These are phyloP conservation scores for Trametes hirsuta DNA, from an alignment of 1,284 basidiomycete species.

Conservation along the genomic window DNA sequence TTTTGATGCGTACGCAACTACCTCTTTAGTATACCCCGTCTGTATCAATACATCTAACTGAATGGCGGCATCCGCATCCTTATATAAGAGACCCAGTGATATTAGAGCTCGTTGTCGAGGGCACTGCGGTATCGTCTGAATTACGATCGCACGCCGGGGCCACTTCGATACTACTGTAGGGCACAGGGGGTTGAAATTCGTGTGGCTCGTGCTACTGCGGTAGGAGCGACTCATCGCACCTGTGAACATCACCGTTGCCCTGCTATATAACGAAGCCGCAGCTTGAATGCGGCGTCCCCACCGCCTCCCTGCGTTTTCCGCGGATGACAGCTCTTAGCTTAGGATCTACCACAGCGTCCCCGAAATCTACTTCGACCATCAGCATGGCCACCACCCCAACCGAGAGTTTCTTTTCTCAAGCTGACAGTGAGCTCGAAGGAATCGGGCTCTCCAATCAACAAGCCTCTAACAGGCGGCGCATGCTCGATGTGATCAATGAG, in stretches of 20 bases:
- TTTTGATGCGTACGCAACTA: too few species aligned
- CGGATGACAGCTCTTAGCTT: not conserved
- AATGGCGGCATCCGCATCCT: too few species aligned
- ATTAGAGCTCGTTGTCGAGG: too few species aligned
- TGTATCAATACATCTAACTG: too few species aligned
- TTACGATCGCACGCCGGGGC: too few species aligned
- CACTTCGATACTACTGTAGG: too few species aligned
- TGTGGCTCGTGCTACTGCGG: too few species aligned
- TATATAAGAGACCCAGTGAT: too few species aligned
- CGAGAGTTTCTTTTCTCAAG: not conserved
- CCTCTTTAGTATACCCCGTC: too few species aligned
- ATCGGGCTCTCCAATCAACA: slow-evolving; percentile 48
- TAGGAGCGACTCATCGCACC: not conserved
- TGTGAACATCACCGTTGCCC: not conserved
- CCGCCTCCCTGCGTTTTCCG: not conserved
- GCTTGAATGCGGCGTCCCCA: not conserved
- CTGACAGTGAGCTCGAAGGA: not conserved
- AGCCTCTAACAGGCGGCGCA: slow-evolving; percentile 40
- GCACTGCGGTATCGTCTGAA: too few species aligned
- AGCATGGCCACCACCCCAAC: not conserved
- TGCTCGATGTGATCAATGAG: slow-evolving; percentile 57
- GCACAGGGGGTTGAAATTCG: too few species aligned
- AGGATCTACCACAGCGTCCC: not conserved
- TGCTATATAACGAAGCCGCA: too few species aligned
- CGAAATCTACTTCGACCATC: not conserved